Conservation (phyloP, 495 filamentous ascomycete genomes). For the Aspergillus campestris region DNA sequence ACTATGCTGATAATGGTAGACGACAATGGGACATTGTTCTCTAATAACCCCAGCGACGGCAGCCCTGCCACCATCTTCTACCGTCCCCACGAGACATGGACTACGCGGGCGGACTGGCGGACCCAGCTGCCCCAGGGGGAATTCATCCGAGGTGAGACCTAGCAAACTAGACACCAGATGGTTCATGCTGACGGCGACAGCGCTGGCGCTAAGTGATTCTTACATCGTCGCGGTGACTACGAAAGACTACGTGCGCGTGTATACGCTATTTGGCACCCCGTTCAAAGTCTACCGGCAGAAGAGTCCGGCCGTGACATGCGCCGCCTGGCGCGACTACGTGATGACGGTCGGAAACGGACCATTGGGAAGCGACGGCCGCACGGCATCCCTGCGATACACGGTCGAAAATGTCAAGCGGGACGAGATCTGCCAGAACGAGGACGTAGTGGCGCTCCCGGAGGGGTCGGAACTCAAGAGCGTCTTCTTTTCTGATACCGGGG, state of each 20-base stretch:
- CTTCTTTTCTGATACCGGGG: slow-evolving; percentile 85
- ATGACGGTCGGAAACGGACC: slow-evolving; percentile 90
- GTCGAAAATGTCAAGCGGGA: slow-evolving; percentile 91
- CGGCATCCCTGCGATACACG: slow-evolving; percentile 65
- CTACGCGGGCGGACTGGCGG: slow-evolving; percentile 80
- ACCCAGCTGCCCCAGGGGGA: slow-evolving; percentile 76
- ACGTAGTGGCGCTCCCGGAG: slow-evolving; percentile 74
- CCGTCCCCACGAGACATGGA: slow-evolving; percentile 95
- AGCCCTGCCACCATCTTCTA: slow-evolving; percentile 84
- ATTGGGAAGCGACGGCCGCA: slow-evolving; percentile 64
- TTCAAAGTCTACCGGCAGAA: slow-evolving; percentile 86
- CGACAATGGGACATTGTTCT: slow-evolving; percentile 80
- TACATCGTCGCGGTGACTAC: slow-evolving; percentile 83
- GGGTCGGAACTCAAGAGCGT: slow-evolving; percentile 65
- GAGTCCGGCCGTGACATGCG: slow-evolving; percentile 84
- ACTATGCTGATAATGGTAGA: slow-evolving; percentile 34
- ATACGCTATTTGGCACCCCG: slow-evolving; percentile 85
- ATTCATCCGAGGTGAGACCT: slow-evolving; percentile 48
- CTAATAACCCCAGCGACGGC: slow-evolving; percentile 61
- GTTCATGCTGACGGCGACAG: slow-evolving; percentile 17
- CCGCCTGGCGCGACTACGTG: slow-evolving; percentile 88
- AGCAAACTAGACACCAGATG: neutral
- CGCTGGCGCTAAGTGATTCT: slow-evolving; percentile 86
- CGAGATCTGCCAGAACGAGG: slow-evolving; percentile 85
- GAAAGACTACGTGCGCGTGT: slow-evolving; percentile 80